Percentiles rank a stretch among this genome's conserved stretches.
phyloP scores from a whole-genome alignment of 192 early-diverging fungal genomes.

The Podila minutissima region DNA sequence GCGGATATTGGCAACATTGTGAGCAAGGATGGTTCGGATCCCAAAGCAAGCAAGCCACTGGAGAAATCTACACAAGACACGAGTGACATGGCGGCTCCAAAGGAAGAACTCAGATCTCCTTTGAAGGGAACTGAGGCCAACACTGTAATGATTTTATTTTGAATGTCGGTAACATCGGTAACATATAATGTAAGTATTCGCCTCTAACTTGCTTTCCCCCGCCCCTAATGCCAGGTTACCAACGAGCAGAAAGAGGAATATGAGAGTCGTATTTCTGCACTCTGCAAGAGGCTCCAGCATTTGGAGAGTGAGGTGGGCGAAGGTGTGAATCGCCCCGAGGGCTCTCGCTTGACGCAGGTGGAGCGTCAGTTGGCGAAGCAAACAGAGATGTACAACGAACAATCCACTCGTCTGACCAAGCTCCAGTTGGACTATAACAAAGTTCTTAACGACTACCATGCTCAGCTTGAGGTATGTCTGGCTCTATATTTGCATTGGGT shows the following conservation, averaged over 20 bases:
- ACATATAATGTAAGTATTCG: no score
- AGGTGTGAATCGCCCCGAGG: constrained; percentile 29
- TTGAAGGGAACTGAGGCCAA: constrained; percentile 12
- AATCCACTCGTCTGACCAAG: constrained; percentile 30
- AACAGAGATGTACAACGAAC: constrained; percentile 46
- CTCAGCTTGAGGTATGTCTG: constrained; percentile 71
- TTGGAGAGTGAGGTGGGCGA: constrained; percentile 70
- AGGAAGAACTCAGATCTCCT: constrained; percentile 12
- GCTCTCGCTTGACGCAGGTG: constrained; percentile 41
- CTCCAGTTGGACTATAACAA: constrained; percentile 70
- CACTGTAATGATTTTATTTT: not conserved
- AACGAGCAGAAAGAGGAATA: constrained; percentile 68
- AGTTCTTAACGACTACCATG: constrained; percentile 77
- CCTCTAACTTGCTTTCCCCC: no score
- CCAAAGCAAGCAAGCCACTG: not conserved
- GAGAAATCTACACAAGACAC: no score
- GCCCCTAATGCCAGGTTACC: constrained; percentile 17
- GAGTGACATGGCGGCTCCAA: not conserved
- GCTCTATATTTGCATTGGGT: not conserved
- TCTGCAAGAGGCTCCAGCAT: constrained; percentile 74
- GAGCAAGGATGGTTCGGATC: constrained; percentile 41
- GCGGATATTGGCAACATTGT: constrained; percentile 77
- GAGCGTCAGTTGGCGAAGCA: constrained; percentile 52
- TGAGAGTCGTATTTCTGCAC: constrained; percentile 65
- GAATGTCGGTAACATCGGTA: not conserved